These are phyloP conservation scores for Mimosa pudica DNA, from an alignment of 306 rosid species.

Conservation along the genomic window DNA sequence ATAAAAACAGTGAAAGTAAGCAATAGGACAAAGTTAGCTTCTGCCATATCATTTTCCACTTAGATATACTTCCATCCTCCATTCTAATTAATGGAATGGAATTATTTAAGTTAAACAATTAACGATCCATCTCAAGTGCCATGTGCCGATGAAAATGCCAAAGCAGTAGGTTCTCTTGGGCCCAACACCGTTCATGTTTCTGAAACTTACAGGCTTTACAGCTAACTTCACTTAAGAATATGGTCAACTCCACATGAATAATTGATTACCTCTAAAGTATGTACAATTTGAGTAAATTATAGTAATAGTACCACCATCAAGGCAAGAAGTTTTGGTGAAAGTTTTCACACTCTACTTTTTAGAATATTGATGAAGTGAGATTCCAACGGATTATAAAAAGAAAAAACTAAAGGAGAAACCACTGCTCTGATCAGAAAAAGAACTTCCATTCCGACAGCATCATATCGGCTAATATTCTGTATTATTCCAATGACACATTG, in stretches of 20 bases:
- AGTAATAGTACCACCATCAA: too few relatives aligned
- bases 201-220: constrained; percentile 13
- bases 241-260: constrained; percentile 36
- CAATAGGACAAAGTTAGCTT: neutral
- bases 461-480: constrained; percentile 38
- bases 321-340: neutral
- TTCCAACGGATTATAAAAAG: neutral
- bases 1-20: neutral
- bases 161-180: constrained; percentile 45
- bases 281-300: neutral
- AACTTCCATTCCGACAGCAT: constrained; percentile 68
- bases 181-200: constrained; percentile 36
- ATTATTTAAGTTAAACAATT: constrained; percentile 4
- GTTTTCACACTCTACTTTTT: neutral
- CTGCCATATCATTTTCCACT: constrained; percentile 33
- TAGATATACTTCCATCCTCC: constrained; percentile 23
- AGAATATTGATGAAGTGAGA: neutral
- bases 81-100: constrained; percentile 22
- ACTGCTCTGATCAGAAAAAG: constrained; percentile 32
- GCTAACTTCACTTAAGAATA: constrained; percentile 20
- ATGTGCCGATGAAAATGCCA: constrained; percentile 43
- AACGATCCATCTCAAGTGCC: constrained; percentile 31
- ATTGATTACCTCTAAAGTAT: neutral
- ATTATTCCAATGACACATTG: constrained; percentile 33
- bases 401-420: constrained; percentile 8